Conservation (phyloP, 2,329 filamentous ascomycete species). For the Xylaria sp. region DNA sequence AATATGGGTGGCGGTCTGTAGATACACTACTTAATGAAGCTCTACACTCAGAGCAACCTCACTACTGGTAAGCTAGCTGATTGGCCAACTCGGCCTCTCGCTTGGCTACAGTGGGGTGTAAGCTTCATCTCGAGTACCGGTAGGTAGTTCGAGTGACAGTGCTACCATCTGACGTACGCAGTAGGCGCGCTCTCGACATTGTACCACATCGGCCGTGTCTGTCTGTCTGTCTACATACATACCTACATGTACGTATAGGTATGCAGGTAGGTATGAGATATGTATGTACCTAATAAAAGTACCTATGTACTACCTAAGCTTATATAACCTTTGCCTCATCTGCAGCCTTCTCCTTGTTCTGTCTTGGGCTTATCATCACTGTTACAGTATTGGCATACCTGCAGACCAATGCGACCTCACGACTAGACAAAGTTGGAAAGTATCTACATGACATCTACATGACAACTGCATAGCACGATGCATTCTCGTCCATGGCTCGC, state of each 20-base stretch:
- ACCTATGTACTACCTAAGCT: neutral
- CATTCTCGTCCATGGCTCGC: neutral
- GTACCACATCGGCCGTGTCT: conserved; percentile 18
- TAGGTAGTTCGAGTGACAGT: conserved; percentile 7
- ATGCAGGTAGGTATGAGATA: no score
- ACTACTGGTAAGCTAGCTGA: conserved; percentile 16
- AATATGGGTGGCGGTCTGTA: neutral
- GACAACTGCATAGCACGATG: neutral
- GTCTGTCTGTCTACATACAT: no score
- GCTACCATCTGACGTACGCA: conserved; percentile 27
- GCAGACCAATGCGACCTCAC: conserved; percentile 14
- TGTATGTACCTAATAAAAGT: no score
- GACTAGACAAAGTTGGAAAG: neutral
- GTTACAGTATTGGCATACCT: conserved; percentile 12
- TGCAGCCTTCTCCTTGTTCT: neutral
- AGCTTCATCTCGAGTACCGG: conserved; percentile 4
- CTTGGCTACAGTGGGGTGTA: neutral
- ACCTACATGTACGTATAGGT: no score
- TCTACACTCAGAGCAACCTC: conserved; percentile 12
- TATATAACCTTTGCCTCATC: conserved; percentile 12
- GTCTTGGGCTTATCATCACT: neutral
- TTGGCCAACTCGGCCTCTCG: conserved; percentile 19
- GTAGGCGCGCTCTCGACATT: neutral
- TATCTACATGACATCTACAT: conserved; percentile 1
- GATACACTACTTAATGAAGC: neutral